Evolutionary conservation across 2,329 filamentous ascomycete species (phyloP), one percentile per base, ranked within the genome.

Genomic region (Trichoderma sp.): DNA sequence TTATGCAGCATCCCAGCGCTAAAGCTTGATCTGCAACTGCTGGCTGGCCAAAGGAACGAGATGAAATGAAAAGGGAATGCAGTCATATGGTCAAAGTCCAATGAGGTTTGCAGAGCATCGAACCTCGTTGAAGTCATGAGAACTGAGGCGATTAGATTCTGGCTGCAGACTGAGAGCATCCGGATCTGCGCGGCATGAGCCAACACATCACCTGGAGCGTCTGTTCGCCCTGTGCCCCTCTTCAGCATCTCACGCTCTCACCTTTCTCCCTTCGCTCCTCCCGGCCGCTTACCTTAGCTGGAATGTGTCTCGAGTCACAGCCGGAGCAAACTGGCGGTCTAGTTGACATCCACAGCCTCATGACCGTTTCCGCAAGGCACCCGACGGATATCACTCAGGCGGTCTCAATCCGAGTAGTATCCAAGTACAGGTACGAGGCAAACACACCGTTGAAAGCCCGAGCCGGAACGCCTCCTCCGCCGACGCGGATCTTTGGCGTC

Each of bases 301-400:
- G 61, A 64, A 56, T 64, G 61, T 64, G 61, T 64, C 61, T 64
- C 61, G 61, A 64, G 27, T 45, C 35, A 27, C 50, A 32, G 61
- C 50, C 13, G 17, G 48, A 39, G 34, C 61, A 60, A 60, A 67
- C 45, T 60, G 50, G 66, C 66, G 66, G 66, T 68, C 66, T 68
- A 59, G 29, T 63, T 19, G 17, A 25, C 13, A 34, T 25, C 35
- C 13, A 27, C 61, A 45, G 63, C 45, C 61, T 56, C 67, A 54
- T 60, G 53, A 66, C 63, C 48, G 54, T 27, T 54, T 66, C 53
- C 39, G 63, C 37, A 56, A 53, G 59, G 67, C 67, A 64, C 67
- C 42, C 42, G 67, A 22, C 45, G 39, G 39, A 27, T 29, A 54
- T 25, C 22, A 22, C 17, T 29, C 27, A 50, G 34, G 50, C 64